Conservation (phyloP, 2,329 filamentous ascomycete genomes). For the Bipolaris oryzae region DNA sequence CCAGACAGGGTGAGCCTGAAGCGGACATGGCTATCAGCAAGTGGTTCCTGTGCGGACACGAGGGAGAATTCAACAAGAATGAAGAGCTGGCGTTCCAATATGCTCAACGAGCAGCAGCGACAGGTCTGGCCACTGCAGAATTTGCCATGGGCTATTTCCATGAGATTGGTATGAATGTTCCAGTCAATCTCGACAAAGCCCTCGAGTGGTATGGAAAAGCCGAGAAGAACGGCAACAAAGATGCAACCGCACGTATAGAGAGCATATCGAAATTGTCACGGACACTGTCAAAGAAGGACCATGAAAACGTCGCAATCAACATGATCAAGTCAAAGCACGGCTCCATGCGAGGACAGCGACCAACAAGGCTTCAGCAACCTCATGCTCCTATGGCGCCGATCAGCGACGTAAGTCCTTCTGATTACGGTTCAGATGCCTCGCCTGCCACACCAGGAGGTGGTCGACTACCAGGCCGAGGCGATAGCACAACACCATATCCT, state of each 20-base stretch:
- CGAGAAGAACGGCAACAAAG: constrained; percentile 87
- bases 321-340: constrained; percentile 72
- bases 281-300: constrained; percentile 85
- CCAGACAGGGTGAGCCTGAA: constrained; percentile 89
- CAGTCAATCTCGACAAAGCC: constrained; percentile 81
- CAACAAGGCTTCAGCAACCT: constrained; percentile 51
- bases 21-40: constrained; percentile 96
- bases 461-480: constrained; percentile 39
- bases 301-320: constrained; percentile 87
- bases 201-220: constrained; percentile 89
- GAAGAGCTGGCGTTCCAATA: constrained; percentile 92
- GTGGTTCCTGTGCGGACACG: constrained; percentile 97
- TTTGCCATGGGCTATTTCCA: constrained; percentile 98
- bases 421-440: constrained; percentile 37
- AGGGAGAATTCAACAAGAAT: constrained; percentile 91
- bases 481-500: constrained; percentile 52
- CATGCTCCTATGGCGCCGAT: constrained; percentile 49
- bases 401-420: constrained; percentile 45
- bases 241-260: constrained; percentile 81
- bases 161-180: constrained; percentile 91
- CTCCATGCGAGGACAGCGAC: constrained; percentile 57
- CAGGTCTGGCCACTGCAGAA: constrained; percentile 85
- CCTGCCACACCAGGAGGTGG: constrained; percentile 28
- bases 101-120: constrained; percentile 81
- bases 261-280: constrained; percentile 77